Percentiles rank a stretch among this genome's conserved stretches.
These are phyloP conservation scores for Daldinia bambusicola DNA, from an alignment of 495 filamentous ascomycete genomes.

Conservation along the genomic window DNA sequence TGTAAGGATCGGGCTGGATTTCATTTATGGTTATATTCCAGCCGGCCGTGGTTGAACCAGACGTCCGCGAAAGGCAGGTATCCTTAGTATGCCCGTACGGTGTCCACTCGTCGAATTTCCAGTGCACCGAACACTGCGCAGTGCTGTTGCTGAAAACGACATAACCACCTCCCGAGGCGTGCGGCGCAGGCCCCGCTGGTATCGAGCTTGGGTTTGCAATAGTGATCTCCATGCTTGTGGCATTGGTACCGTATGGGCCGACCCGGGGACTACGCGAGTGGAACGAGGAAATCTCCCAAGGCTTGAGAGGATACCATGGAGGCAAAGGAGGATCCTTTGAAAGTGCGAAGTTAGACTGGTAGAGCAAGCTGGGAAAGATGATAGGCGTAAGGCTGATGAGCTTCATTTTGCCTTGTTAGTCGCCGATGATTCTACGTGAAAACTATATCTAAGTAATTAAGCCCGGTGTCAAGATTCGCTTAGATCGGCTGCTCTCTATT, in stretches of 20 bases:
- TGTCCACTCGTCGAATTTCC: slow-evolving; percentile 26
- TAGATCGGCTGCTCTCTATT: too few species aligned
- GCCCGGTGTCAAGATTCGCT: background rate
- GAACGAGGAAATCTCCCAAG: slow-evolving; percentile 32
- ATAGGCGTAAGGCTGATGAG: background rate
- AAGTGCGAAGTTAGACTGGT: slow-evolving; percentile 11
- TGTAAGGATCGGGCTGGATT: slow-evolving; percentile 25
- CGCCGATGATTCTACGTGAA: too few species aligned
- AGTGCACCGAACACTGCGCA: slow-evolving; percentile 35
- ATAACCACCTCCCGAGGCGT: slow-evolving; percentile 42
- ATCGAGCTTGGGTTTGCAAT: slow-evolving; percentile 30
- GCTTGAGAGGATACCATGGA: slow-evolving; percentile 42
- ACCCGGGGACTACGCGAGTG: slow-evolving; percentile 22
- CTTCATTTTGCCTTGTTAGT: slow-evolving; percentile 13
- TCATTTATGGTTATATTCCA: slow-evolving; percentile 38
- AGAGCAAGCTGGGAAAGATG: slow-evolving; percentile 9
- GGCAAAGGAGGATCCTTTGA: slow-evolving; percentile 32
- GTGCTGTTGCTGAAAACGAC: slow-evolving; percentile 29
- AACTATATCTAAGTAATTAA: too few species aligned
- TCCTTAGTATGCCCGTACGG: slow-evolving; percentile 29
- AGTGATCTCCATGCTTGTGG: slow-evolving; percentile 25
- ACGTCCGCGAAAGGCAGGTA: slow-evolving; percentile 15
- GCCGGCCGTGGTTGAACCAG: slow-evolving; percentile 6
- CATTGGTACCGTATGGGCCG: slow-evolving; percentile 34
- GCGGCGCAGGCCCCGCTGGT: slow-evolving; percentile 35